Evolutionary conservation across 805 yeast species (phyloP), one percentile per base, ranked within the genome.

Genomic region (Candida insectalens): DNA sequence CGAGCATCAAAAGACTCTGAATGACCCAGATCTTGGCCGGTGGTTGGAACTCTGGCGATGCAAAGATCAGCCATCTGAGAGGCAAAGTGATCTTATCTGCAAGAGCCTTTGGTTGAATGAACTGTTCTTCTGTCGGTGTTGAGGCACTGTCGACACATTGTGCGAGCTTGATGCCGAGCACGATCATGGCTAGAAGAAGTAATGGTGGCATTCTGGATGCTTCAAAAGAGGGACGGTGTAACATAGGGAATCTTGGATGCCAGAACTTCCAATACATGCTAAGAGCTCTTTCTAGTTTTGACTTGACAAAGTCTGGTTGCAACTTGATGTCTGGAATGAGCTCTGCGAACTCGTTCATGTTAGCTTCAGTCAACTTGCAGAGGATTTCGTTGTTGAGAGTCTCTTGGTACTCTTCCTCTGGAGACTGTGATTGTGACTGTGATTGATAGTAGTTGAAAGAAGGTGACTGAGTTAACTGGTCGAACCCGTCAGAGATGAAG

Each of bases 1-100:
- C 95, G n/a, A 85, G 52, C 41, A 85, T 51, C 36, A 81, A 54
- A 40, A 84, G 62, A 44, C 83, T 65, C 53, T 85, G 95, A 31
- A 85, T 63, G 7, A 84, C 71, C 79, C 88, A 84, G 6, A 80
- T 60, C 41, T 67, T 67, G 0, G 85, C 79, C 1, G 95, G 95
- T 1, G 94, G 79, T 37, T 70, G 73, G 50, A 83, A 83, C 35
- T 75, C 82, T 6, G 74, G 74, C 31, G 78, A 71, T 25, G 80
- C 71, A 49, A 84, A 84, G 3, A 85, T 65, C 20, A 70, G 57
- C 69, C 77, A 80, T 34, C 95, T 58, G 19, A 84, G 55, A 0
- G 94, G 79, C 28, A 53, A 64, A 0, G 76, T 71, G 8, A 77
- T 63, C 34, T 47, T 43, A 42, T 62, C 54, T 6, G 75, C 68